Evolutionary conservation across 768 basidiomycete genomes (phyloP), one percentile per base, ranked within the genome.

Genomic region (Auriculariales sp.): DNA sequence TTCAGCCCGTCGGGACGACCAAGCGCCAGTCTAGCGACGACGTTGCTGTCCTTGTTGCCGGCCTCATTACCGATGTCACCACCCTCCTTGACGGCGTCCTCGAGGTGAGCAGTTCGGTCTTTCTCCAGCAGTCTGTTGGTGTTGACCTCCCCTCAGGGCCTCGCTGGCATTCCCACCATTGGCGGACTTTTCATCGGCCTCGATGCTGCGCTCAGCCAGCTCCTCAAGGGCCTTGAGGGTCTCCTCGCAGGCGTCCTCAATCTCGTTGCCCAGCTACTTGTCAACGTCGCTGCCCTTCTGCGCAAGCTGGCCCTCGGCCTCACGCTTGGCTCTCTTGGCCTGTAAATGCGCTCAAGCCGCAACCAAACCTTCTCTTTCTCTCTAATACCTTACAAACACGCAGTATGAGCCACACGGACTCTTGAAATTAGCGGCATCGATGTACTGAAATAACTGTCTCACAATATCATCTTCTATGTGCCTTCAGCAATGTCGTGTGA

Each of bases 241-340:
- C 57, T 63, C 49, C 56, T 64, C 25, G 59, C 57, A 19, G 63
- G 59, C 33, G 58, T 61, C 17, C 57, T 64, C 46, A 57, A 51
- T 36, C 57, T 64, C 50, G 61, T 64, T 35, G 57, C 62, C 35
- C 39, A 22, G 31, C 31, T 32, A 19, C 28, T 55, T 10, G 52
- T 53, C 12, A 46, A 55, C 33, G 54, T 55, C 19, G 54, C 54
- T 10, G 42, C 35, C 6, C 42, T 55, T 14, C 44, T 55, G 14
- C 31, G 32, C 25, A n/a, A 49, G n/a, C 49, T 55, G 2, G 54
- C 52, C 12, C 35, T 49, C 15, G 52, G 52, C 6, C 36, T 53
- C n/a, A 53, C 52, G 19, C 39, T 44, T 25, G 39, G 22, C 1
- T 44, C 39, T 19, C 39, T 44, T 25, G 39, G 39, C 39, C 39